Evolutionary conservation across 108 stramenopile species (phyloP).

Genomic region (Nitzschia sp.): DNA sequence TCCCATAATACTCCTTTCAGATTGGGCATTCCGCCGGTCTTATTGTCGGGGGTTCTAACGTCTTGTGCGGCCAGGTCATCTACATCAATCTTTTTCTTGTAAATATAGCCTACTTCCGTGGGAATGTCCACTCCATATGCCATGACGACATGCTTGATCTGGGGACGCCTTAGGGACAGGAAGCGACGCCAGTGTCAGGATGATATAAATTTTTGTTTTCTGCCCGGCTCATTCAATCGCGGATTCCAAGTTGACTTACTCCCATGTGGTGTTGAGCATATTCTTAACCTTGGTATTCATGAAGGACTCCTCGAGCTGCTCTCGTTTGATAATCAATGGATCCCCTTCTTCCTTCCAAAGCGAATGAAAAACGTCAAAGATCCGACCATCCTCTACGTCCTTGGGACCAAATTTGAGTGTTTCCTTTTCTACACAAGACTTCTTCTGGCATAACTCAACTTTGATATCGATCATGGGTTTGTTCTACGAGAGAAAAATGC

Average conservation of each 20-base stretch:
- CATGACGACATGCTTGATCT: slow-evolving; percentile 85
- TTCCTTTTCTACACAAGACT: slow-evolving; percentile 19
- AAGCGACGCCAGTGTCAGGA: neutral
- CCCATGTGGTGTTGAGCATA: slow-evolving; percentile 70
- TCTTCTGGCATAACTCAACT: slow-evolving; percentile 55
- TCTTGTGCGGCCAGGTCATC: slow-evolving; percentile 12
- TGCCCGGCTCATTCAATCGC: neutral
- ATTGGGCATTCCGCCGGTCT: slow-evolving; percentile 30
- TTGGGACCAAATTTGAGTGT: slow-evolving; percentile 31
- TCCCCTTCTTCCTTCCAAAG: slow-evolving; percentile 72
- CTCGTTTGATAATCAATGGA: slow-evolving; percentile 65
- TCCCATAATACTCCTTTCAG: slow-evolving; percentile 68
- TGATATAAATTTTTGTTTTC: neutral
- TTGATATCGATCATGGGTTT: slow-evolving; percentile 65
- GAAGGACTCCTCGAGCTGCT: slow-evolving; percentile 73
- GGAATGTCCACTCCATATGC: slow-evolving; percentile 84
- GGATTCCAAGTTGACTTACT: slow-evolving; percentile 33
- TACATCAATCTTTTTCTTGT: slow-evolving; percentile 39
- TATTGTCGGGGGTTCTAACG: slow-evolving; percentile 12
- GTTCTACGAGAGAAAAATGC: too few relatives aligned
- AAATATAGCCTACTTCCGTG: slow-evolving; percentile 80
- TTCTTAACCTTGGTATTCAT: slow-evolving; percentile 58
- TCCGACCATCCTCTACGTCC: slow-evolving; percentile 59
- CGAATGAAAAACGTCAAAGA: slow-evolving; percentile 66
- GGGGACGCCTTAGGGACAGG: slow-evolving; percentile 44